Evolutionary conservation across 139 green algal genomes (phyloP).

Genomic region (Pycnococcus provasolii): DNA sequence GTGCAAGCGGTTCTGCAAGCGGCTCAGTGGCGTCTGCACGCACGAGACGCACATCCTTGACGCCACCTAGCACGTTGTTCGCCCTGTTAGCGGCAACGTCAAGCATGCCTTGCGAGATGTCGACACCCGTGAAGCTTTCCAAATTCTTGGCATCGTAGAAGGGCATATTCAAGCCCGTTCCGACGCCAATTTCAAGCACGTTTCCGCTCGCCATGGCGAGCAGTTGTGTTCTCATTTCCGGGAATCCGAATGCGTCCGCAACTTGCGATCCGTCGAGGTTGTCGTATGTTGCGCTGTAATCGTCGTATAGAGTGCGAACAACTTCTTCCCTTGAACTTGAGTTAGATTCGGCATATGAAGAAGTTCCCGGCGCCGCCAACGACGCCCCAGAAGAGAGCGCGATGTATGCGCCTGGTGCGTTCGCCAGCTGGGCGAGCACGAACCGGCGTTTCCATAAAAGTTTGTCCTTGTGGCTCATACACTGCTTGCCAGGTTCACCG

Average conservation of each 20-base stretch:
- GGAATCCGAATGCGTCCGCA: conserved; percentile 1
- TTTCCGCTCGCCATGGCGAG: not conserved
- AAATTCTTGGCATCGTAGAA: not conserved
- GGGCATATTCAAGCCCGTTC: conserved; percentile 14
- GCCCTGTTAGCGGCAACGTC: not conserved
- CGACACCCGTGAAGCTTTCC: conserved; percentile 5
- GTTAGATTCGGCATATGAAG: not conserved
- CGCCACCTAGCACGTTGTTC: not conserved
- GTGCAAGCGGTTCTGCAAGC: not conserved
- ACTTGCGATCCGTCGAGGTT: conserved; percentile 1
- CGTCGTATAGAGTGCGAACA: not conserved
- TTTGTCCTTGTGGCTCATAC: too few species aligned
- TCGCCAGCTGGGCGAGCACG: too few species aligned
- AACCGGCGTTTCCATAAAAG: too few species aligned
- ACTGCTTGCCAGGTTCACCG: too few species aligned
- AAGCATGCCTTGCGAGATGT: conserved; percentile 13
- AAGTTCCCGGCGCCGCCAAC: not conserved
- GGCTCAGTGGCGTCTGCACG: not conserved
- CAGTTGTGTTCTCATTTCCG: not conserved
- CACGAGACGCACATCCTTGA: not conserved
- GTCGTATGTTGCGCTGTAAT: conserved; percentile 12
- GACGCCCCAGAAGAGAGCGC: not conserved
- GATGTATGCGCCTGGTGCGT: too few species aligned
- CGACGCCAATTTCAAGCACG: conserved; percentile 13
- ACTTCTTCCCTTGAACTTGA: too few species aligned